phyloP scores from a whole-genome alignment of 805 yeast species.

The Candida germanica region DNA sequence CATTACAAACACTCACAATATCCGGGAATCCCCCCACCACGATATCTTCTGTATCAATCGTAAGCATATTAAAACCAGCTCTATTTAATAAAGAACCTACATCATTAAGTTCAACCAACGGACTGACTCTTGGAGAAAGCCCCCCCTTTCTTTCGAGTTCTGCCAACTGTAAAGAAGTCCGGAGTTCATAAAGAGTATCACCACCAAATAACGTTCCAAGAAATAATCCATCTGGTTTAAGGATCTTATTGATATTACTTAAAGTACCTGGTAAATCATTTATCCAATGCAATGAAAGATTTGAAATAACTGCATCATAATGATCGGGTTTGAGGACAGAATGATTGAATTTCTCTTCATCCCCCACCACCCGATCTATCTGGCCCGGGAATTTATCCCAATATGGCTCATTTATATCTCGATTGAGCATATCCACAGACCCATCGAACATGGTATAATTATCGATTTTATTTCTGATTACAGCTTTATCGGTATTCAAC shows the following conservation, averaged over 20 bases:
- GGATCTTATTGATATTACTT: slow-evolving; percentile 49
- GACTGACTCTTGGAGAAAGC: slow-evolving; percentile 75
- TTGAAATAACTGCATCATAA: slow-evolving; percentile 72
- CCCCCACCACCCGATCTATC: slow-evolving; percentile 52
- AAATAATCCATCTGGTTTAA: slow-evolving; percentile 79
- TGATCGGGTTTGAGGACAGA: slow-evolving; percentile 36
- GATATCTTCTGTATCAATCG: slow-evolving; percentile 81
- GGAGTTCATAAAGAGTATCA: slow-evolving; percentile 77
- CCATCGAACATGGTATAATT: slow-evolving; percentile 67
- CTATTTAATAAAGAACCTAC: slow-evolving; percentile 68
- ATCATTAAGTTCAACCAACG: slow-evolving; percentile 75
- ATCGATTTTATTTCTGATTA: slow-evolving; percentile 52
- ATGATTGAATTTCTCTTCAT: slow-evolving; percentile 62
- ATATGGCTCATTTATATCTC: slow-evolving; percentile 45
- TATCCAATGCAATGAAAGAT: slow-evolving; percentile 78
- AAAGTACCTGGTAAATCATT: slow-evolving; percentile 75
- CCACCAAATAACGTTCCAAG: slow-evolving; percentile 82
- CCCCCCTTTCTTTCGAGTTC: slow-evolving; percentile 80
- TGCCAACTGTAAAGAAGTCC: slow-evolving; percentile 78
- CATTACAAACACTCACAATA: slow-evolving; percentile 61
- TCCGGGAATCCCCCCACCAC: slow-evolving; percentile 75
- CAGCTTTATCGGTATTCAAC: slow-evolving; percentile 48
- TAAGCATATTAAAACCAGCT: slow-evolving; percentile 76
- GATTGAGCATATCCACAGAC: slow-evolving; percentile 47
- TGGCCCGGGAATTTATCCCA: slow-evolving; percentile 42